Evolutionary conservation across 805 yeast species (phyloP).

Genomic region (Metschnikowia henanensis): DNA sequence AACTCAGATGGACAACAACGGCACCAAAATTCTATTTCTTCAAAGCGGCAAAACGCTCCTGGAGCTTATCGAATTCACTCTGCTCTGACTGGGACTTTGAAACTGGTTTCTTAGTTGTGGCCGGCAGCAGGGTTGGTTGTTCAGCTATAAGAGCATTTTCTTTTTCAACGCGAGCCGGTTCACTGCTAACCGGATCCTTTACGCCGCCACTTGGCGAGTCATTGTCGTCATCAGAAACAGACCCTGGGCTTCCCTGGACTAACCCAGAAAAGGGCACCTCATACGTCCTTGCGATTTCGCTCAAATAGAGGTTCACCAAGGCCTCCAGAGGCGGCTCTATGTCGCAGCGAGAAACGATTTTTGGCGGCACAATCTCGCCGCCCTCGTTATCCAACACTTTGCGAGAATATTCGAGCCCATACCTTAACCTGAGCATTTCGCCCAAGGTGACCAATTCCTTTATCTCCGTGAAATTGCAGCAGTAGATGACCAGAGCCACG

Average conservation of each 20-base stretch:
- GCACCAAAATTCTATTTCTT: conserved; percentile 24
- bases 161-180: too few species aligned
- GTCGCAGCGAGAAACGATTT: conserved; percentile 59
- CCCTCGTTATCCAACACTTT: conserved; percentile 51
- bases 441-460: conserved; percentile 64
- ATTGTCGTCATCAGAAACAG: conserved; percentile 28
- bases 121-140: background rate
- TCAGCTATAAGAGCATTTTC: background rate
- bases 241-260: conserved; percentile 23
- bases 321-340: conserved; percentile 65
- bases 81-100: conserved; percentile 26
- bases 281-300: conserved; percentile 81
- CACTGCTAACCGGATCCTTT: conserved; percentile 7
- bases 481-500: conserved; percentile 62
- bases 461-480: conserved; percentile 72
- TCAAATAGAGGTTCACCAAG: conserved; percentile 66
- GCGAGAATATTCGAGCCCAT: conserved; percentile 66
- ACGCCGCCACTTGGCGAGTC: conserved; percentile 25
- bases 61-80: conserved; percentile 61
- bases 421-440: conserved; percentile 61
- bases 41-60: conserved; percentile 76
- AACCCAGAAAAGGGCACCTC: conserved; percentile 69
- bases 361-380: conserved; percentile 59
- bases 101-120: conserved; percentile 21
- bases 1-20: too few species aligned